phyloP scores from a whole-genome alignment of 495 filamentous ascomycete species.

The Xylaria longipes region DNA sequence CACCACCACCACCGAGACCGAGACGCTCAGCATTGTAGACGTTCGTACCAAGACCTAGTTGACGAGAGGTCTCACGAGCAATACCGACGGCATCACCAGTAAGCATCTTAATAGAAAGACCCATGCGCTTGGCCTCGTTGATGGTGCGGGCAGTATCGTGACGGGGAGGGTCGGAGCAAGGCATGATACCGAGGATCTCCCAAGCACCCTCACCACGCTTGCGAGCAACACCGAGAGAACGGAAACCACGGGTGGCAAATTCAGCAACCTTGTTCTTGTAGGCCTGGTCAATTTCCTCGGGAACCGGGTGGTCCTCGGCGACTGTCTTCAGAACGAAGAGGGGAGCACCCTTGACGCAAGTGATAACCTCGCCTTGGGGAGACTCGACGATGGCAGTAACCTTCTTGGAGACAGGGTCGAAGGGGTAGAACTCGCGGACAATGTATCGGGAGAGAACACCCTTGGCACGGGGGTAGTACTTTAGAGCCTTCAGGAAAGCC shows the following conservation, averaged over 20 bases:
- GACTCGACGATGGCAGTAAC: conserved; percentile 84
- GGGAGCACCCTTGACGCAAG: conserved; percentile 91
- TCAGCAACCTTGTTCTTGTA: conserved; percentile 92
- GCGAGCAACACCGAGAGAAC: conserved; percentile 89
- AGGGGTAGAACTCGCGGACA: conserved; percentile 81
- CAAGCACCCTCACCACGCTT: conserved; percentile 77
- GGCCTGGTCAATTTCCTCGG: conserved; percentile 72
- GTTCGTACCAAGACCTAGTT: conserved; percentile 90
- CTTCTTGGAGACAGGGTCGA: conserved; percentile 95
- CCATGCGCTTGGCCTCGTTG: conserved; percentile 84
- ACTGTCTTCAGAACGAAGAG: conserved; percentile 83
- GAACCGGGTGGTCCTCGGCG: conserved; percentile 77
- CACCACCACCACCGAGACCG: conserved; percentile 80
- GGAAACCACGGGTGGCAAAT: conserved; percentile 90
- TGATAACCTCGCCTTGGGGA: conserved; percentile 77
- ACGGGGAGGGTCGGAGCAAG: conserved; percentile 88
- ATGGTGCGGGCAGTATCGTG: conserved; percentile 91
- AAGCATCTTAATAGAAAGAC: conserved; percentile 94
- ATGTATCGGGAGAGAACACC: conserved; percentile 75
- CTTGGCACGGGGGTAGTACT: conserved; percentile 80
- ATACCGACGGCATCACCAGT: conserved; percentile 95
- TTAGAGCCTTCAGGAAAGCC: conserved; percentile 85
- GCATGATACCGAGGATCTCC: conserved; percentile 95
- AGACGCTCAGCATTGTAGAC: conserved; percentile 92
- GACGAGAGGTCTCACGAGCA: conserved; percentile 87